A percentile compares a stretch with the other conserved stretches of the same genome.
These are phyloP conservation scores for Penicillium tannophilum DNA, from an alignment of 495 filamentous ascomycete genomes.

Conservation along the genomic window DNA sequence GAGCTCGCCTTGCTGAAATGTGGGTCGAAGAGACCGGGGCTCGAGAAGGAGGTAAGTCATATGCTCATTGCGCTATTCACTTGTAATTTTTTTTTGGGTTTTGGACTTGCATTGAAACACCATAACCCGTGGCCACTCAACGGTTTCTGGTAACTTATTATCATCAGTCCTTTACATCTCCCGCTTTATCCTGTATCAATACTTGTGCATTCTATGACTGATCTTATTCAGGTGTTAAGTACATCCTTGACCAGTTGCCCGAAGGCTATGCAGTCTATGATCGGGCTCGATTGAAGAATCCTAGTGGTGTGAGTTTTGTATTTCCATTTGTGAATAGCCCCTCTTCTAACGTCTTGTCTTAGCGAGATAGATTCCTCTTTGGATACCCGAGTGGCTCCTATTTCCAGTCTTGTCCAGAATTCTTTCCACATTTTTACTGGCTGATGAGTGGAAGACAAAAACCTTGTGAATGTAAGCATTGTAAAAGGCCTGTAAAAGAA, in stretches of 20 bases:
- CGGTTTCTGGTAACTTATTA: background rate
- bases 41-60: conserved; percentile 33
- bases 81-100: too few species aligned
- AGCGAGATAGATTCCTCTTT: conserved; percentile 56
- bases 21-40: conserved; percentile 41
- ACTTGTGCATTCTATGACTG: conserved; percentile 7
- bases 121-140: background rate
- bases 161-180: background rate
- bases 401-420: conserved; percentile 54
- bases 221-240: conserved; percentile 40
- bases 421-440: conserved; percentile 60
- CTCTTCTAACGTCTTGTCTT: background rate
- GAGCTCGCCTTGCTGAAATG: conserved; percentile 35
- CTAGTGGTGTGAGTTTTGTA: conserved; percentile 34
- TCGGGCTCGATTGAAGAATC: conserved; percentile 33
- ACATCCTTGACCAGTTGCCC: conserved; percentile 56
- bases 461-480: conserved; percentile 42
- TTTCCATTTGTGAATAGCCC: background rate
- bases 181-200: background rate
- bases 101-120: background rate
- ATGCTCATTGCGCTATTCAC: background rate
- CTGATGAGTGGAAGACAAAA: conserved; percentile 50
- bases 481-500: conserved; percentile 19
- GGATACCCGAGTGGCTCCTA: conserved; percentile 55
- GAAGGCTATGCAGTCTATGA: conserved; percentile 56